A percentile compares a stretch with the other conserved stretches of the same genome.
Evolutionary conservation across 2,329 filamentous ascomycete species (phyloP).

Genomic region (Cercospora zeae-maydis): DNA sequence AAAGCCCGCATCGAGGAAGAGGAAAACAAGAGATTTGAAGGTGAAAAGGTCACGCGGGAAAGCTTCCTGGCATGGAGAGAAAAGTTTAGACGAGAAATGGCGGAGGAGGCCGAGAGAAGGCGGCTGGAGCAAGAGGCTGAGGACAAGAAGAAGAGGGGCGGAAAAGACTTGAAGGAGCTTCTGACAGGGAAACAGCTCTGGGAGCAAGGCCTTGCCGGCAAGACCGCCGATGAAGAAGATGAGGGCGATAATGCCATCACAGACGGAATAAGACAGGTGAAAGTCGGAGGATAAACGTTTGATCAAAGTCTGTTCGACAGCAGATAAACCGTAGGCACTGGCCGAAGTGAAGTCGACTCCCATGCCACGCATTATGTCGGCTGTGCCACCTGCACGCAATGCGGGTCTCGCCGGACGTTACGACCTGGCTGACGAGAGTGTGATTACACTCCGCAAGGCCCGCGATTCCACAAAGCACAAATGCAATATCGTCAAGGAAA

Average conservation of each 20-base stretch:
- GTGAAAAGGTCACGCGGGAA: constrained; percentile 81
- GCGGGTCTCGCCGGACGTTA: background rate
- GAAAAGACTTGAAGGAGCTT: constrained; percentile 73
- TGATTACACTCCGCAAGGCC: background rate
- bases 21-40: constrained; percentile 96
- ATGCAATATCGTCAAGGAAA: background rate
- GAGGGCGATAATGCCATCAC: constrained; percentile 61
- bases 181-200: constrained; percentile 59
- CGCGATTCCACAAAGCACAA: too few relatives aligned
- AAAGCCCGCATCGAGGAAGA: constrained; percentile 70
- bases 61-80: constrained; percentile 80
- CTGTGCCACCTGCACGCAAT: background rate
- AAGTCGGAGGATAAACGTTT: constrained; percentile 48
- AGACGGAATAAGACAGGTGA: constrained; percentile 66
- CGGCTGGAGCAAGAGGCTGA: constrained; percentile 68
- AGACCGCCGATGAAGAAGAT: constrained; percentile 63
- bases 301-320: background rate
- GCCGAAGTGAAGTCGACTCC: background rate
- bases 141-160: constrained; percentile 51
- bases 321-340: background rate
- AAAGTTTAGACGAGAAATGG: constrained; percentile 74
- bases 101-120: constrained; percentile 58
- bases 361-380: background rate
- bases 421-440: background rate
- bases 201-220: constrained; percentile 54